These are phyloP conservation scores for Zopfia rhizophila DNA, from an alignment of 2,329 filamentous ascomycete species.

Conservation along the genomic window DNA sequence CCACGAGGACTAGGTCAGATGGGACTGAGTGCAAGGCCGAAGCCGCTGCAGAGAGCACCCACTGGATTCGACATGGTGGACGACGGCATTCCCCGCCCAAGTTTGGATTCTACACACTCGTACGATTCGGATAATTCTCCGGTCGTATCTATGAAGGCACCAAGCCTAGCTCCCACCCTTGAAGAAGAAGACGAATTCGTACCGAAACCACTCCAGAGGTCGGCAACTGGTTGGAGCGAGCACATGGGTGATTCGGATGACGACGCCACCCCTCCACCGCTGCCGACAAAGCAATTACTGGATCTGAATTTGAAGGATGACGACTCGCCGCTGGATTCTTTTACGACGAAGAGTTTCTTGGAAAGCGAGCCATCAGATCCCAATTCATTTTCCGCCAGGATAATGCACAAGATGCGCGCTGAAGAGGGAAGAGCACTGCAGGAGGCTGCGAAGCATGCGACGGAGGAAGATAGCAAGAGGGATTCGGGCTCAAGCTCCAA, in stretches of 20 bases:
- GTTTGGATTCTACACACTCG: constrained; percentile 45
- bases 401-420: constrained; percentile 63
- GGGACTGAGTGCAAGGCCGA: constrained; percentile 47
- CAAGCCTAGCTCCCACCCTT: constrained; percentile 38
- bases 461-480: constrained; percentile 29
- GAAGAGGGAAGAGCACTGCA: constrained; percentile 64
- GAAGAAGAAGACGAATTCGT: constrained; percentile 59
- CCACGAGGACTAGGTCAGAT: constrained; percentile 44
- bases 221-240: constrained; percentile 64
- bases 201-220: constrained; percentile 66
- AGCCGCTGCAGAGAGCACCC: constrained; percentile 40
- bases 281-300: constrained; percentile 41
- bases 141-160: constrained; percentile 31
- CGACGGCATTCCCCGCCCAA: constrained; percentile 30
- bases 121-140: constrained; percentile 45
- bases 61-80: constrained; percentile 45
- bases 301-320: constrained; percentile 33
- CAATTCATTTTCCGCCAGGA: constrained; percentile 56
- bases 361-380: constrained; percentile 46
- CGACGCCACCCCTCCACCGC: constrained; percentile 59
- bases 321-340: constrained; percentile 38
- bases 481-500: constrained; percentile 45
- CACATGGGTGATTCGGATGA: constrained; percentile 31
- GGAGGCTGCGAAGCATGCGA: constrained; percentile 48
- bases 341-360: constrained; percentile 37